Percentiles rank a stretch among this genome's conserved stretches.
phyloP scores from a whole-genome alignment of 768 basidiomycete species.

The Podaxis mareebaensis region DNA sequence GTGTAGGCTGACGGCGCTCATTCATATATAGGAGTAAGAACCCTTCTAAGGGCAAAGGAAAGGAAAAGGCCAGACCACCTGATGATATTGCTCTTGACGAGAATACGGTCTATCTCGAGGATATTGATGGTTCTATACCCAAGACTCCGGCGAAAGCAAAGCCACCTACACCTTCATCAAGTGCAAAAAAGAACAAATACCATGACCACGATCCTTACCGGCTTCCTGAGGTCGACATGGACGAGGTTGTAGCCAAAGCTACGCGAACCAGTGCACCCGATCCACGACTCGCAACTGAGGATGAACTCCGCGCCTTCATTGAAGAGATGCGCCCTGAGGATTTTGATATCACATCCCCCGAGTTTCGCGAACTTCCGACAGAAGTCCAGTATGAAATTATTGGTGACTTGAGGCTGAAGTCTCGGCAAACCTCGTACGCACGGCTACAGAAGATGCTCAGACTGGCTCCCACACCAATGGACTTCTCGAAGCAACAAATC shows the following conservation, averaged over 20 bases:
- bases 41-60: conserved; percentile 32
- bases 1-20: conserved; percentile 5
- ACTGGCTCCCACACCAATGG: conserved; percentile 77
- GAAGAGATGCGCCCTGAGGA: conserved; percentile 96
- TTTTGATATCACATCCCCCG: conserved; percentile 87
- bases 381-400: conserved; percentile 99
- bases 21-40: conserved; percentile 13
- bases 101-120: conserved; percentile 86
- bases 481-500: conserved; percentile 97
- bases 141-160: conserved; percentile 52
- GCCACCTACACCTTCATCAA: conserved; percentile 39
- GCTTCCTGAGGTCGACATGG: conserved; percentile 82
- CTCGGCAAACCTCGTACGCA: conserved; percentile 90
- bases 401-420: conserved; percentile 92
- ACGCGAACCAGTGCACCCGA: conserved; percentile 70
- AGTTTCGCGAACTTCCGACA: conserved; percentile 89
- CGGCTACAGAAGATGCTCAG: conserved; percentile 90
- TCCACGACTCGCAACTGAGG: conserved; percentile 93
- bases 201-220: conserved; percentile 88
- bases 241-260: conserved; percentile 59
- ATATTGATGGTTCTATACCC: conserved; percentile 57
- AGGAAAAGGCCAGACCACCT: conserved; percentile 36
- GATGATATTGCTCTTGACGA: conserved; percentile 60
- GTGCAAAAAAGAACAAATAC: conserved; percentile 62
- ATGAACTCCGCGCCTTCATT: conserved; percentile 89